phyloP scores from a whole-genome alignment of 2,329 filamentous ascomycete species.

The Gaeumannomyces tritici region DNA sequence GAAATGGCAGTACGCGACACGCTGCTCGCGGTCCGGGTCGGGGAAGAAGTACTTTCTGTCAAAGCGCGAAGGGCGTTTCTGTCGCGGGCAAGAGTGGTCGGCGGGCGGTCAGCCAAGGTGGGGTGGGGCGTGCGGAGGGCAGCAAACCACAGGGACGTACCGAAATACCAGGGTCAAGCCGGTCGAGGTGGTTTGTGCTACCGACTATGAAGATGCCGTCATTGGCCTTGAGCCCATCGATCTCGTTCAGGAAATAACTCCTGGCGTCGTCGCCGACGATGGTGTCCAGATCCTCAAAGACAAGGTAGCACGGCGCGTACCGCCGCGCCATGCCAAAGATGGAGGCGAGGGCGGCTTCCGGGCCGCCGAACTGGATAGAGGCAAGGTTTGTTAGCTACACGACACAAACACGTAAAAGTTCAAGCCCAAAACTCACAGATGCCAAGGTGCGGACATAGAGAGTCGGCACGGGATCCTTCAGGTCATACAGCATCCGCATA shows the following conservation, averaged over 20 bases:
- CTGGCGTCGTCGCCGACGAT: conserved; percentile 51
- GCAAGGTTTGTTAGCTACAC: background rate
- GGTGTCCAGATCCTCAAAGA: conserved; percentile 64
- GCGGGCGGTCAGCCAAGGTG: background rate
- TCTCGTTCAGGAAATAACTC: conserved; percentile 64
- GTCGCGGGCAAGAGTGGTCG: background rate
- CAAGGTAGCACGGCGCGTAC: conserved; percentile 22
- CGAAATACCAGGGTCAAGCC: conserved; percentile 55
- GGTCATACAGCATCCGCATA: conserved; percentile 52
- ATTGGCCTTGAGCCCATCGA: conserved; percentile 60
- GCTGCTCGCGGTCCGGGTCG: conserved; percentile 42
- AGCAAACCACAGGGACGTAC: conserved; percentile 19
- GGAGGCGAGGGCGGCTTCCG: conserved; percentile 40
- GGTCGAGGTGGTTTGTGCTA: conserved; percentile 56
- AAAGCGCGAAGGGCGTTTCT: conserved; percentile 57
- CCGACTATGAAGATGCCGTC: conserved; percentile 63
- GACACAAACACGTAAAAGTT: too few species aligned
- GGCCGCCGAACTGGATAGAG: conserved; percentile 34
- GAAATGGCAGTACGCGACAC: conserved; percentile 50
- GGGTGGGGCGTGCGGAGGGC: too few species aligned
- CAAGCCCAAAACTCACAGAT: conserved; percentile 20
- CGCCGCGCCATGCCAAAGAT: conserved; percentile 52
- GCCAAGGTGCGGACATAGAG: conserved; percentile 49
- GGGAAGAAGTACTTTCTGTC: conserved; percentile 59
- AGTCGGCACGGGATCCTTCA: conserved; percentile 43